These are phyloP conservation scores for Angophora floribunda DNA, from an alignment of 345 rosid genomes.

Conservation along the genomic window DNA sequence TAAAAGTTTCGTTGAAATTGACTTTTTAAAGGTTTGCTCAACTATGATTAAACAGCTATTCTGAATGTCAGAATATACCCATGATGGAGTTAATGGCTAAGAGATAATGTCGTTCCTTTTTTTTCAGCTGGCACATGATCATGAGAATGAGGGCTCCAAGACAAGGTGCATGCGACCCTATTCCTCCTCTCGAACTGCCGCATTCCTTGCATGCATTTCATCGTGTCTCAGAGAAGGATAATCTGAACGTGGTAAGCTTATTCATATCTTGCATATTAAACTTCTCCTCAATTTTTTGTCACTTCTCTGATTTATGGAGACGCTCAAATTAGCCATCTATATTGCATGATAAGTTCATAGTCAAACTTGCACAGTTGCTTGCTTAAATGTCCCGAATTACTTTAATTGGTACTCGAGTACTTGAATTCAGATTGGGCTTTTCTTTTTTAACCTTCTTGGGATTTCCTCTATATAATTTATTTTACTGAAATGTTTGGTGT, in stretches of 20 bases:
- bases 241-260: slow-evolving; percentile 29
- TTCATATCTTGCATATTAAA: background rate
- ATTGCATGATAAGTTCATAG: no score
- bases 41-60: background rate
- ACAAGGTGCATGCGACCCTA: slow-evolving; percentile 54
- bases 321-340: background rate
- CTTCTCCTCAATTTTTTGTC: background rate
- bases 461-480: background rate
- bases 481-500: background rate
- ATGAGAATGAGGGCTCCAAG: slow-evolving; percentile 50
- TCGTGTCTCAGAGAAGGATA: slow-evolving; percentile 38
- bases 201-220: slow-evolving; percentile 71
- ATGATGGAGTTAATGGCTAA: background rate
- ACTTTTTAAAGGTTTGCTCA: background rate
- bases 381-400: no score
- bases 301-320: background rate
- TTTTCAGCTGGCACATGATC: slow-evolving; percentile 59
- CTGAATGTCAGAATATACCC: background rate
- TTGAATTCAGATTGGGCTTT: background rate
- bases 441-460: background rate
- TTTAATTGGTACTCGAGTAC: no score
- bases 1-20: background rate
- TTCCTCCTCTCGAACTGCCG: slow-evolving; percentile 63
- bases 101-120: background rate
- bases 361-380: no score